phyloP scores from a whole-genome alignment of 768 basidiomycete species.

The Chlorophyllum brunneum region DNA sequence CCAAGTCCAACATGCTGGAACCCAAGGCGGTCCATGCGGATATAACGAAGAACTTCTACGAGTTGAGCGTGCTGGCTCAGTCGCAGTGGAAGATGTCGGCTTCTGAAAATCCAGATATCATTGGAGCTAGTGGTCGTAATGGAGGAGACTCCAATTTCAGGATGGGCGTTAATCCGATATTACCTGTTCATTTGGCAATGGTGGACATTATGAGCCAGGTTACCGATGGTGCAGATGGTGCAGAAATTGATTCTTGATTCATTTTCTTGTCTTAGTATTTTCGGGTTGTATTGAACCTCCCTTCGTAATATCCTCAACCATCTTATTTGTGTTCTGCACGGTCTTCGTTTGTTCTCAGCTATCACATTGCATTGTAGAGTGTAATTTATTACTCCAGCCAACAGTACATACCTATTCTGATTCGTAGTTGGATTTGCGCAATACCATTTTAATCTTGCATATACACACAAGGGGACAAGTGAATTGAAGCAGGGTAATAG shows the following conservation, averaged over 20 bases:
- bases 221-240: conserved; percentile 24
- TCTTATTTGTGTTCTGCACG: no score
- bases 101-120: not conserved
- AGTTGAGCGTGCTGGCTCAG: conserved; percentile 59
- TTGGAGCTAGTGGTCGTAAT: not conserved
- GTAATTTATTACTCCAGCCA: no score
- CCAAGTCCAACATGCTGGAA: conserved; percentile 14
- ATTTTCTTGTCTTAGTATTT: conserved; percentile 4
- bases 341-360: not conserved
- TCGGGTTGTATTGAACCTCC: conserved; percentile 2
- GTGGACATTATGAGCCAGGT: conserved; percentile 51
- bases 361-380: no score
- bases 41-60: conserved; percentile 65
- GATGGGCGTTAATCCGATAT: conserved; percentile 36
- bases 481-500: not conserved
- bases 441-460: no score
- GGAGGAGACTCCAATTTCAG: not conserved
- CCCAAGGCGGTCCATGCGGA: conserved; percentile 40
- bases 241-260: conserved; percentile 25
- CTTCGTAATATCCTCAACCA: not conserved
- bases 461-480: no score
- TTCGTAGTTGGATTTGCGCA: no score
- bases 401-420: no score
- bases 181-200: conserved; percentile 76
- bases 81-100: conserved; percentile 39